These are phyloP conservation scores for Vitis cinerea DNA, from an alignment of 164 flowering plant species.

Conservation along the genomic window DNA sequence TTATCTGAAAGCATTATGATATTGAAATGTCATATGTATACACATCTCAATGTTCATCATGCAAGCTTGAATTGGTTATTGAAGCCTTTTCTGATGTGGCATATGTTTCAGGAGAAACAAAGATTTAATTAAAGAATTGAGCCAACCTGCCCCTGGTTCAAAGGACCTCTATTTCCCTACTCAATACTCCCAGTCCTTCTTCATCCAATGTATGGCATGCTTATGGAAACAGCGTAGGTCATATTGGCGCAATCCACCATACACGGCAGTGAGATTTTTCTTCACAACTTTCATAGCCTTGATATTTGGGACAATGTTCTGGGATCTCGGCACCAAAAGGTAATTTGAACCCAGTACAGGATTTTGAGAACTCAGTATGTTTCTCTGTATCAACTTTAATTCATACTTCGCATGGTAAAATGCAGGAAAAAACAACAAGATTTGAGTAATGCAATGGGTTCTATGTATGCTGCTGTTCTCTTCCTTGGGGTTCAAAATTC, in stretches of 20 bases:
- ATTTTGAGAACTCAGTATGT: no score
- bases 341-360: slow-evolving; percentile 1
- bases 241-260: slow-evolving; percentile 57
- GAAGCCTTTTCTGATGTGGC: not conserved
- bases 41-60: no score
- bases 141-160: slow-evolving; percentile 38
- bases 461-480: slow-evolving; percentile 21
- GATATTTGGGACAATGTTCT: slow-evolving; percentile 51
- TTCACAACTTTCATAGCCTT: slow-evolving; percentile 49
- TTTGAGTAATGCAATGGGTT: slow-evolving; percentile 20
- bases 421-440: slow-evolving; percentile 8
- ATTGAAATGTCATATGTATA: no score
- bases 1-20: no score
- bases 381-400: no score
- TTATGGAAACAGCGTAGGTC: slow-evolving; percentile 53
- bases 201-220: slow-evolving; percentile 51
- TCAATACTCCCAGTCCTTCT: slow-evolving; percentile 43
- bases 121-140: slow-evolving; percentile 39
- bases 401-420: no score
- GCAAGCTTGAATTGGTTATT: not conserved
- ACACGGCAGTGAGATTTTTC: slow-evolving; percentile 48
- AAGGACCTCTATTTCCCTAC: slow-evolving; percentile 47
- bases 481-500: slow-evolving; percentile 21
- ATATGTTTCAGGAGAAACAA: slow-evolving; percentile 49
- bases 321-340: slow-evolving; percentile 41